Evolutionary conservation across 169 alveolate species (phyloP).

Genomic region (Plasmodium sp.): DNA sequence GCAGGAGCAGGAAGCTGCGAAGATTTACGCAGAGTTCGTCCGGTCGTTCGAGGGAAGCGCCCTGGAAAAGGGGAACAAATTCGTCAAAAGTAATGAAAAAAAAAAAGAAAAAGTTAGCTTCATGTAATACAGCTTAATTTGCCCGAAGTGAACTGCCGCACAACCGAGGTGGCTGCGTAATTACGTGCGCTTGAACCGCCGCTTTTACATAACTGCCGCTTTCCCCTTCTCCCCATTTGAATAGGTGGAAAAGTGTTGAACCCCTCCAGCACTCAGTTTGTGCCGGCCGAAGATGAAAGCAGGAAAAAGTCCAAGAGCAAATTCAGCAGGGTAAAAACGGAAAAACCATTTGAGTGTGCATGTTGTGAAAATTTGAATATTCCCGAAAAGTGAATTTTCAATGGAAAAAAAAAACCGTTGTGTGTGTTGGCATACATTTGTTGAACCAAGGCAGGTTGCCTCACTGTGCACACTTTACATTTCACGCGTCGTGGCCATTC

Average conservation of each 20-base stretch:
- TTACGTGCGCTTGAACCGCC: background rate
- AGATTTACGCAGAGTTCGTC: conserved; percentile 74
- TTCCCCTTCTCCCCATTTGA: background rate
- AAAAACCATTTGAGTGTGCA: background rate
- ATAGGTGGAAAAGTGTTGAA: conserved; percentile 40
- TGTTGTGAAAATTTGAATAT: background rate
- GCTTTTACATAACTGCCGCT: background rate
- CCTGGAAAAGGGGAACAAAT: conserved; percentile 32
- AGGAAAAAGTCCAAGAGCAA: conserved; percentile 14
- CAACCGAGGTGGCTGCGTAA: background rate
- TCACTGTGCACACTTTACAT: background rate
- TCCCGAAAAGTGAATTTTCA: background rate
- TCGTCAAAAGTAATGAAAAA: conserved; percentile 72
- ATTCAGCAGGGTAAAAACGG: conserved; percentile 26
- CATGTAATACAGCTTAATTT: background rate
- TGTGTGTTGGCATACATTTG: background rate
- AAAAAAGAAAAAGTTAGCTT: background rate
- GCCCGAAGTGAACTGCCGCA: background rate
- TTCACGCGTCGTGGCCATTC: background rate
- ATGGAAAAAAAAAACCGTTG: background rate
- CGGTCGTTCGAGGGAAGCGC: conserved; percentile 75
- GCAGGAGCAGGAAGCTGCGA: conserved; percentile 76
- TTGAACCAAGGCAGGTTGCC: background rate
- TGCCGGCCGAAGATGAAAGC: conserved; percentile 21
- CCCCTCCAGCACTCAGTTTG: conserved; percentile 7